phyloP scores from a whole-genome alignment of 257 asterid genomes.

The Solanum sejunctum region DNA sequence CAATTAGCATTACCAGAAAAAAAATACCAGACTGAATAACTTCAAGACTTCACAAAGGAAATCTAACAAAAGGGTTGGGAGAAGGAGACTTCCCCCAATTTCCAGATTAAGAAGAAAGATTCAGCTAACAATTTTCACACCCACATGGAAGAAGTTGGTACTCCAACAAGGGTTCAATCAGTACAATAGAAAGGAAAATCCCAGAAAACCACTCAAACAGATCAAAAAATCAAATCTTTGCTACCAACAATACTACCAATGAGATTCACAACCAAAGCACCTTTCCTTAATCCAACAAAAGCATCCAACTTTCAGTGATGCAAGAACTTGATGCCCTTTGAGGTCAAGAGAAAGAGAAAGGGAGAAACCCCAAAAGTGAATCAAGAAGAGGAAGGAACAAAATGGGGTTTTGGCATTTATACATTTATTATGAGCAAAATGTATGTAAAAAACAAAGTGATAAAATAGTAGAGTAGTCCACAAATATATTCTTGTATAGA shows the following conservation, averaged over 20 bases:
- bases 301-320: slow-evolving; percentile 1
- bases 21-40: neutral
- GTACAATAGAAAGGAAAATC: neutral
- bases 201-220: neutral
- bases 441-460: slow-evolving; percentile 2
- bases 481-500: neutral
- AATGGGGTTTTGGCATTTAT: slow-evolving; percentile 1
- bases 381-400: slow-evolving; percentile 6
- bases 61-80: neutral
- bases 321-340: neutral
- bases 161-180: neutral
- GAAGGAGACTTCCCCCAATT: neutral
- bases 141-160: neutral
- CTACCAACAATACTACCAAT: neutral
- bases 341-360: slow-evolving; percentile 3
- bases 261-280: slow-evolving; percentile 2
- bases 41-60: neutral
- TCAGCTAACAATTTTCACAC: neutral
- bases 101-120: neutral
- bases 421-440: neutral
- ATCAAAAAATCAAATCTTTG: neutral
- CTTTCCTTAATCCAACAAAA: neutral
- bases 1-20: slow-evolving; percentile 30
- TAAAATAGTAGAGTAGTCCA: neutral
- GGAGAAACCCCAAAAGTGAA: neutral